Percentiles rank a stretch among this genome's conserved stretches.
These are phyloP conservation scores for Ganoderma leucocontextum DNA, from an alignment of 1,284 basidiomycete genomes.

Conservation along the genomic window DNA sequence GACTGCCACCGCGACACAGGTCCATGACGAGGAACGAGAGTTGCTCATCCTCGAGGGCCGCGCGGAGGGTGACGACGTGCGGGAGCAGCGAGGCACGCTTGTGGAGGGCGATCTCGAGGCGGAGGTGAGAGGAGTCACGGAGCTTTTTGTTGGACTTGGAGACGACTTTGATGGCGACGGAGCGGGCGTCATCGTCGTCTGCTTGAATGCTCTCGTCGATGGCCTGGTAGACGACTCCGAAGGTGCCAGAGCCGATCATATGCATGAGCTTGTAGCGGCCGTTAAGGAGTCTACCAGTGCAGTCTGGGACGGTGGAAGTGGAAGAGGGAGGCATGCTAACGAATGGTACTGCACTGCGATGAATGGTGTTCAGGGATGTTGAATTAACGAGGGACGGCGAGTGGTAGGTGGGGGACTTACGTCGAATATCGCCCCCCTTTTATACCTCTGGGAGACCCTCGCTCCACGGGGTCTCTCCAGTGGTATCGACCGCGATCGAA, in stretches of 20 bases:
- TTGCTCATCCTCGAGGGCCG: constrained; percentile 57
- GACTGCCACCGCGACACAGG: constrained; percentile 67
- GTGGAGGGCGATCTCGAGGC: constrained; percentile 51
- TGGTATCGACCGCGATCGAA: background rate
- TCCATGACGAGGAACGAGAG: constrained; percentile 68
- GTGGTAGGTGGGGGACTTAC: constrained; percentile 2
- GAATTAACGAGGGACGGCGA: background rate
- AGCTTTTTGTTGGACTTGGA: constrained; percentile 33
- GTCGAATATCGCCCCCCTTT: background rate
- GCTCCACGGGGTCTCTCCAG: background rate
- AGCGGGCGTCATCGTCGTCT: constrained; percentile 57
- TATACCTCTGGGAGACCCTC: background rate
- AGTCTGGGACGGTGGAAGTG: constrained; percentile 26
- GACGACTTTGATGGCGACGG: constrained; percentile 27
- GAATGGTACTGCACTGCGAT: background rate
- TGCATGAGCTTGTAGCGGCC: constrained; percentile 51
- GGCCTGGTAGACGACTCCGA: constrained; percentile 20
- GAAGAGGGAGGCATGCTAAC: constrained; percentile 8
- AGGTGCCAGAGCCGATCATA: constrained; percentile 13
- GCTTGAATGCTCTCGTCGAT: constrained; percentile 63
- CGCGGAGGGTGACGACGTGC: constrained; percentile 65
- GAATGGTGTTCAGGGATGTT: background rate
- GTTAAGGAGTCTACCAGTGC: constrained; percentile 36
- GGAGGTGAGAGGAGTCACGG: background rate
- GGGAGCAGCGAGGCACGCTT: constrained; percentile 59